Evolutionary conservation across 768 basidiomycete species (phyloP).

Genomic region (Leccinellum rugosiceps): DNA sequence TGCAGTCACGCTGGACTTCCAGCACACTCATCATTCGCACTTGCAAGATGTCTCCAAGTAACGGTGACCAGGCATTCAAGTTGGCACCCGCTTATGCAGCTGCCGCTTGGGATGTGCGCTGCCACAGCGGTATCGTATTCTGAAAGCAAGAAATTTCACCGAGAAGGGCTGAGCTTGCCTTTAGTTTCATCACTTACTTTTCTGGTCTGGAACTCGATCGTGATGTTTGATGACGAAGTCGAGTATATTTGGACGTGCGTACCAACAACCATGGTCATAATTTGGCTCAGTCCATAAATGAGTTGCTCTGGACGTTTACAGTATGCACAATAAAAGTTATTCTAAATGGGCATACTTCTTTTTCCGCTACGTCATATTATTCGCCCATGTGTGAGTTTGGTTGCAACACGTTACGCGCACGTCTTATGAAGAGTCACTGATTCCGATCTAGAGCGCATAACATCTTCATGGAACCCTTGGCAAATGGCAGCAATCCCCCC

Average conservation of each 20-base stretch:
- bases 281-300: not conserved
- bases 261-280: not conserved
- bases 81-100: not conserved
- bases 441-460: too few species aligned
- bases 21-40: not conserved
- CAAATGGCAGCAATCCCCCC: conserved; percentile 1
- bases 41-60: not conserved
- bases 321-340: conserved; percentile 18
- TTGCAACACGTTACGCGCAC: too few species aligned
- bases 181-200: conserved; percentile 11
- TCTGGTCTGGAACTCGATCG: conserved; percentile 11
- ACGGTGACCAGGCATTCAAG: not conserved
- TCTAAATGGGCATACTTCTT: conserved; percentile 31
- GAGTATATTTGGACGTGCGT: conserved; percentile 17
- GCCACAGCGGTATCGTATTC: not conserved
- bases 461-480: too few species aligned
- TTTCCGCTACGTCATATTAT: conserved; percentile 23
- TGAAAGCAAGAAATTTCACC: not conserved
- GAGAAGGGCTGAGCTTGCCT: not conserved
- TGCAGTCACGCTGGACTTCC: not conserved
- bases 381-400: not conserved
- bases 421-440: too few species aligned
- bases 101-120: not conserved
- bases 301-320: not conserved
- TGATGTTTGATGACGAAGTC: conserved; percentile 18